Conservation (phyloP, 1,284 basidiomycete species). For the Paramarasmius palmivorus region DNA sequence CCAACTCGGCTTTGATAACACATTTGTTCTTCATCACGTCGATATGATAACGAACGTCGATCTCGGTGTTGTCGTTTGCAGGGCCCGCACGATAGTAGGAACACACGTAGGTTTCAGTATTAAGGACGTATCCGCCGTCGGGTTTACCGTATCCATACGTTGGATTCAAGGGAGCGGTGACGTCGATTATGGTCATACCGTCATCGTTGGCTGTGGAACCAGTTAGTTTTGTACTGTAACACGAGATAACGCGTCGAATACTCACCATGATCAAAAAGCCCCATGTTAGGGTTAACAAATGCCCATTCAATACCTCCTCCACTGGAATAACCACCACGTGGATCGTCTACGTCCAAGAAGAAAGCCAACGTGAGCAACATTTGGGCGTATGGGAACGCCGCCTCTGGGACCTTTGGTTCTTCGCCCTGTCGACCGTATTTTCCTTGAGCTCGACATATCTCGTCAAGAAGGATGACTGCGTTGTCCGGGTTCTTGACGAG, state of each 20-base stretch:
- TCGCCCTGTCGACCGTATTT: background rate
- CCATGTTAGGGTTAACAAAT: background rate
- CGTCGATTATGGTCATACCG: background rate
- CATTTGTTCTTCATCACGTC: slow-evolving; percentile 15
- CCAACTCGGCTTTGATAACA: slow-evolving; percentile 20
- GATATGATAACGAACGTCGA: slow-evolving; percentile 15
- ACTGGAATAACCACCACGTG: background rate
- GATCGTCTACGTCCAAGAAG: background rate
- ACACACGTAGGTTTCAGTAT: background rate
- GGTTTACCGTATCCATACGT: background rate
- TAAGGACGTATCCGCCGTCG: background rate
- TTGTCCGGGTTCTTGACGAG: slow-evolving; percentile 37
- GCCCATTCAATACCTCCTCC: background rate
- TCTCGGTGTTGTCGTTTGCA: slow-evolving; percentile 11
- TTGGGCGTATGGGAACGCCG: background rate
- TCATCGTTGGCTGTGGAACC: background rate
- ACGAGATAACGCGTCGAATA: background rate
- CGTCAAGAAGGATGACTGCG: slow-evolving; percentile 32
- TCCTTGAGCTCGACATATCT: background rate
- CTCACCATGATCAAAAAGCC: background rate
- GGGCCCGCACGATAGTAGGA: background rate
- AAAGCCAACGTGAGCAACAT: background rate
- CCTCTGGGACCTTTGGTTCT: background rate
- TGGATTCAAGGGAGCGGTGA: background rate
- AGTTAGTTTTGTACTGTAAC: background rate